Base-by-base conservation (phyloP, 192 early-diverging fungal species). In the Entomortierella parvispora region DNA sequence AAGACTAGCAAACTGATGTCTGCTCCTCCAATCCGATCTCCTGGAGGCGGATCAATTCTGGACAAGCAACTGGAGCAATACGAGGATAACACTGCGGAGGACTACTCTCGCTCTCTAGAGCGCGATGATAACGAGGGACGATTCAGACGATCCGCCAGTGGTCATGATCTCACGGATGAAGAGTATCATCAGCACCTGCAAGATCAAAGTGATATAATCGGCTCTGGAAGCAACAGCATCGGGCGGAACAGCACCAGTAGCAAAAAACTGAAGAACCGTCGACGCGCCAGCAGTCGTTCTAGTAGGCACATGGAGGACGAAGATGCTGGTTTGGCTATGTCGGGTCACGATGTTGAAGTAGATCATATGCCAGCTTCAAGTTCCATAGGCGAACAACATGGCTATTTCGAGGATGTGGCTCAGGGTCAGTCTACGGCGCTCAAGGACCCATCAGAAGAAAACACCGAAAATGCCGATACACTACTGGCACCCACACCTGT, bases 11-110 rank as follows among this genome's bases (percentile, higher is more conserved):
- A 25, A 17, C 68, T 51, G 20, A 62, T 64, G 62, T 79, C 80
- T 14, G 80, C 55, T n/a, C 57, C 74, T 40, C 68, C 65, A 20
- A 46, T 69, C 28, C 68, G 69, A 7, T 79, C 82, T 55, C 78
- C 86, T 67, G 79, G 84, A 76, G 86, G 88, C 55, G 60, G 64
- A 6, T 71, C 81, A 0, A 37, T 90, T 9, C 54, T 87, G 43
- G 87, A 89, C 45, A 84, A 80, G 26, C 81, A 89, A 31, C 66
- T 83, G 31, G 82, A 78, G 31, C 71, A 74, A 48, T 83, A 81
- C 32, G 79, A 84, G 50, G 80, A 81, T n/a, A 64, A 72, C 23
- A 68, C 67, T 17, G 68, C 50, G 52, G 77, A 70, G n/a, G 68
- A 61, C 22, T 80, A 80, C 50, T 66, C 74, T 29, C 58, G 66